Evolutionary conservation across 495 filamentous ascomycete species (phyloP).

Genomic region (Delitschia confertaspora): DNA sequence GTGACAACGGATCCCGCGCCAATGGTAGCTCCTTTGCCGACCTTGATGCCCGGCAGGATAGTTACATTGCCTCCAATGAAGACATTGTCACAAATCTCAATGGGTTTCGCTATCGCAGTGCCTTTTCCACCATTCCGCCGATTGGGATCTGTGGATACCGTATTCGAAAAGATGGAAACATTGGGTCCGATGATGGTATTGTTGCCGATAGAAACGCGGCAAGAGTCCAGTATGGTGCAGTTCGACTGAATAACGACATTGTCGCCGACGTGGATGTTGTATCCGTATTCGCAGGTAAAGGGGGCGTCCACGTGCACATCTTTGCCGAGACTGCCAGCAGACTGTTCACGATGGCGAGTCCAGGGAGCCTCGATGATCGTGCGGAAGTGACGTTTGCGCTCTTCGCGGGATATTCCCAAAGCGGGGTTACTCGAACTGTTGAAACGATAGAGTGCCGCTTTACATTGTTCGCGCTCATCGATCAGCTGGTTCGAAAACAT

Average conservation of each 20-base stretch:
- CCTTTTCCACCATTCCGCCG: constrained; percentile 66
- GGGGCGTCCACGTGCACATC: constrained; percentile 78
- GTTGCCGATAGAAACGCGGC: constrained; percentile 64
- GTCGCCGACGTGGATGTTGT: constrained; percentile 83
- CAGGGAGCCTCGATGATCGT: constrained; percentile 49
- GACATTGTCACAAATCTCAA: constrained; percentile 81
- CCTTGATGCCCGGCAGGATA: constrained; percentile 51
- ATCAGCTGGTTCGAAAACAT: constrained; percentile 70
- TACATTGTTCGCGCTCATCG: constrained; percentile 80
- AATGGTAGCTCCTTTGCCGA: constrained; percentile 34
- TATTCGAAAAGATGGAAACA: constrained; percentile 73
- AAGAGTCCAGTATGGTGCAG: constrained; percentile 79
- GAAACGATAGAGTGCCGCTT: constrained; percentile 73
- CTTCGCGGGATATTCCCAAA: constrained; percentile 62
- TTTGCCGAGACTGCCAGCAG: constrained; percentile 48
- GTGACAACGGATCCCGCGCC: constrained; percentile 36
- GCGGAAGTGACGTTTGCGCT: constrained; percentile 71
- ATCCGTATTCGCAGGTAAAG: constrained; percentile 92
- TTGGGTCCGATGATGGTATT: constrained; percentile 77
- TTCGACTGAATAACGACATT: constrained; percentile 79
- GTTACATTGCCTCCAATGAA: constrained; percentile 81
- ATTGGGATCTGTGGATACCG: constrained; percentile 65
- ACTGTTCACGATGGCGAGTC: background rate
- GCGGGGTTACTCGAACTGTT: constrained; percentile 81
- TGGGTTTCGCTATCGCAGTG: constrained; percentile 58